A percentile compares a stretch with the other conserved stretches of the same genome.
Evolutionary conservation across 2,329 filamentous ascomycete species (phyloP).

Genomic region (Fusarium haematococcum): DNA sequence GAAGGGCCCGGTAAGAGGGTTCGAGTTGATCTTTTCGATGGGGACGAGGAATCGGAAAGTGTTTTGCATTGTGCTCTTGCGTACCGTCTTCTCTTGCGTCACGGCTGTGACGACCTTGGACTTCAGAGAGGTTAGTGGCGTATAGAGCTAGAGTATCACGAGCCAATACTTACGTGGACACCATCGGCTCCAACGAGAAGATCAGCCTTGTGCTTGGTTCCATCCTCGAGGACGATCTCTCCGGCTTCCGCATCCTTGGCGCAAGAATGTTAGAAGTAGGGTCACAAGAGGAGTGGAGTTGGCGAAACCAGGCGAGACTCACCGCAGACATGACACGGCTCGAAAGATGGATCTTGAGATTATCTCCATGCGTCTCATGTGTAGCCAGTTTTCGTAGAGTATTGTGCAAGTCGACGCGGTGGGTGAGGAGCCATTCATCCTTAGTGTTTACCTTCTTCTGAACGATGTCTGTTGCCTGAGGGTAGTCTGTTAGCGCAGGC

Average conservation of each 20-base stretch:
- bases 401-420: conserved; percentile 9
- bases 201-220: background rate
- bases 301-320: background rate
- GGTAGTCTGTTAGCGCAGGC: background rate
- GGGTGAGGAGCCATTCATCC: conserved; percentile 5
- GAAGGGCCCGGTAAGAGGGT: background rate
- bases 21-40: conserved; percentile 2
- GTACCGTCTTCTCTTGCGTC: background rate
- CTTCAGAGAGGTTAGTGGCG: background rate
- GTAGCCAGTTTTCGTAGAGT: background rate
- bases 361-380: background rate
- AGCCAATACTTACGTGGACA: background rate
- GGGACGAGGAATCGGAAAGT: conserved; percentile 8
- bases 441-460: conserved; percentile 1
- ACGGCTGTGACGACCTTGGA: conserved; percentile 6
- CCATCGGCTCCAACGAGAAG: conserved; percentile 8
- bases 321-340: background rate
- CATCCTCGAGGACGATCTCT: background rate
- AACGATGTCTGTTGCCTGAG: background rate
- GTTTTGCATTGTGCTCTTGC: conserved; percentile 9
- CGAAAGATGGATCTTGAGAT: background rate
- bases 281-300: background rate
- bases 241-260: conserved; percentile 1
- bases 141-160: background rate
- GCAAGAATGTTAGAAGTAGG: background rate